phyloP scores from a whole-genome alignment of 2,329 filamentous ascomycete species.

The Cryphonectria naterciae region DNA sequence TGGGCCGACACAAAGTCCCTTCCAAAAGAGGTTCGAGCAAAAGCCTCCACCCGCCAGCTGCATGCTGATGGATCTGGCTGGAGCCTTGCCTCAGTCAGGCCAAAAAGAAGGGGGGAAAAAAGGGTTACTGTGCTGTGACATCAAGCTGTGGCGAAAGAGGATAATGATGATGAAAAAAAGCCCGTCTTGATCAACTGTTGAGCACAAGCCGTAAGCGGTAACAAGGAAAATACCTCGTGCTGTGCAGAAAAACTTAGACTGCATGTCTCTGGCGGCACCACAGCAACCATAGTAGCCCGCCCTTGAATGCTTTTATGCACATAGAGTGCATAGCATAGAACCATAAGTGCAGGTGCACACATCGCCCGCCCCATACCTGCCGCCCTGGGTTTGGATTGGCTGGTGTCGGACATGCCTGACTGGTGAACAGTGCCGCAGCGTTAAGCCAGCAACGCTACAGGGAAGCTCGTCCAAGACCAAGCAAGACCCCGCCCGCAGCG shows the following conservation, averaged over 20 bases:
- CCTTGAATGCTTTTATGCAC: constrained; percentile 1
- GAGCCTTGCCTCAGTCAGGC: background rate
- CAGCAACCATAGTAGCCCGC: constrained; percentile 2
- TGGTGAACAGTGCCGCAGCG: constrained; percentile 17
- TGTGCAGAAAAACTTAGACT: background rate
- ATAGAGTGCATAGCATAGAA: background rate
- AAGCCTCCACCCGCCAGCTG: constrained; percentile 20
- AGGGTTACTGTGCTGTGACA: constrained; percentile 13
- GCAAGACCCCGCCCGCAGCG: constrained; percentile 16
- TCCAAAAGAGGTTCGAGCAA: constrained; percentile 6
- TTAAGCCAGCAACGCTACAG: constrained; percentile 20
- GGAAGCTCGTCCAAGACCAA: constrained; percentile 12
- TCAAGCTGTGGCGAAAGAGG: background rate
- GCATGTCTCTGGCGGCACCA: background rate
- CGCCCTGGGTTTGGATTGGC: constrained; percentile 11
- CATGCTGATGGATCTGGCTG: constrained; percentile 11
- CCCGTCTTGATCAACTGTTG: background rate
- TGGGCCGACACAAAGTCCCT: constrained; percentile 20
- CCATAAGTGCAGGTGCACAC: background rate
- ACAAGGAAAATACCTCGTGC: background rate
- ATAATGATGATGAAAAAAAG: background rate
- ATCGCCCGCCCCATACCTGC: constrained; percentile 1
- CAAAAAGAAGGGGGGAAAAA: background rate
- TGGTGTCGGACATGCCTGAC: constrained; percentile 2
- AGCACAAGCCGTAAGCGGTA: background rate